Base-by-base conservation (phyloP, 2,329 filamentous ascomycete genomes). In the Nigrograna mackinnonii region DNA sequence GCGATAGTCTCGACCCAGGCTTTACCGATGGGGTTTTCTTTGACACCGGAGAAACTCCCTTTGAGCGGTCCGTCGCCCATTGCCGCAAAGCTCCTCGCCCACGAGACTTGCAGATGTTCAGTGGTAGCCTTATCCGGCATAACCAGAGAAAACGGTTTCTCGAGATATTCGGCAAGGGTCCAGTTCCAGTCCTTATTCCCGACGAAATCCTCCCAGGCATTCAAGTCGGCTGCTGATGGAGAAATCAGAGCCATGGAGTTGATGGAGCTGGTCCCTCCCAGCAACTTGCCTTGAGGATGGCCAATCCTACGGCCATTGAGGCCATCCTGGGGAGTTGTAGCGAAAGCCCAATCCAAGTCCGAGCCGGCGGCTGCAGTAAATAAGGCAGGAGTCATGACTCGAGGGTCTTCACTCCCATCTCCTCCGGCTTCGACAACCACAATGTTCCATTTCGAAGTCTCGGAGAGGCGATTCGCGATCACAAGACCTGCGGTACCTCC, bases 201-300 rank as follows among this genome's bases (percentile, higher is more conserved):
- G 14, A 34, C 17, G 24, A 66, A 40, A 30, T 47, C 17, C 26
- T 52, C 64, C 67, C 68, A 71, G 1, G 58, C 51, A 50, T 70
- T 51, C 20, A 65, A 18, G 24, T 54, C 56, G 13, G 45, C 31
- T 16, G 43, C 41, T 14, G 49, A 55, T 20, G 52, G 49, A n/a
- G 54, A 46, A 12, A 60, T 50, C 17, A 58, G 41, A 26, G 55
- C 50, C 22, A 55, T 47, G 7, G 47, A 43, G 35, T 66, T 68
- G 32, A 67, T 54, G 32, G 53, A 54, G 22, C 44, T 55, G 5
- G 41, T 55, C 21, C 60, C 82, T 14, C 55, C 55, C 4, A 57
- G 35, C 28, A 44, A 11, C 33, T 50, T 48, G n/a, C 52, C 52
- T 34, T 46, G 43, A 14, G 31, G 19, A 21, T 50, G 43, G 6